Evolutionary conservation across 2,329 filamentous ascomycete genomes (phyloP).

Genomic region (Bertia moriformis): DNA sequence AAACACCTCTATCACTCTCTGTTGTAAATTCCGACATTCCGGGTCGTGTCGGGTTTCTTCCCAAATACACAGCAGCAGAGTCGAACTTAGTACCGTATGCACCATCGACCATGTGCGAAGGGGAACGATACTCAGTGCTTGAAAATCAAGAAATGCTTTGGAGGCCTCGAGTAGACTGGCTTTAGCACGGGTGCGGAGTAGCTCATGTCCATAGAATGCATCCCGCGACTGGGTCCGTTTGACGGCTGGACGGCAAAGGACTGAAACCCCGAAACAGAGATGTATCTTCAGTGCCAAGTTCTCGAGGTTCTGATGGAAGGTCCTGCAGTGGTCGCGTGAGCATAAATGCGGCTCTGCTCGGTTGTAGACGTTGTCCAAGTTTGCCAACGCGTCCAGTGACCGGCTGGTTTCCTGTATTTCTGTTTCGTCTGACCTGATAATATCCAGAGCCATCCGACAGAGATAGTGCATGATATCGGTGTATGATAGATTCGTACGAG

Average conservation of each 20-base stretch:
- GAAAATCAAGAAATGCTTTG: constrained; percentile 14
- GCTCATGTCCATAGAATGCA: constrained; percentile 2
- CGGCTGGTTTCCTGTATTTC: not conserved
- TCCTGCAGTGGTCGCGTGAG: not conserved
- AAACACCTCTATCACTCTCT: constrained; percentile 10
- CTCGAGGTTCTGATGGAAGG: not conserved
- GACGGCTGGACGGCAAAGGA: not conserved
- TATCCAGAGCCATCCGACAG: constrained; percentile 10
- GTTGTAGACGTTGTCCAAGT: not conserved
- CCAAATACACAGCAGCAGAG: constrained; percentile 16
- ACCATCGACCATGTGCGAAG: constrained; percentile 17
- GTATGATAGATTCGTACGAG: constrained; percentile 8
- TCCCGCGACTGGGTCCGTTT: too few species aligned
- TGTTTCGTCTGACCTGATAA: constrained; percentile 1
- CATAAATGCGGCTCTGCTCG: not conserved
- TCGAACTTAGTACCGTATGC: constrained; percentile 16
- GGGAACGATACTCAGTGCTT: constrained; percentile 13
- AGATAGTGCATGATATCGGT: constrained; percentile 12
- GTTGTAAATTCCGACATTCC: constrained; percentile 13
- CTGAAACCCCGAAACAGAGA: not conserved
- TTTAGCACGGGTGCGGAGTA: constrained; percentile 10
- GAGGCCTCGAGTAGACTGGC: constrained; percentile 12
- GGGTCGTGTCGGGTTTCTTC: constrained; percentile 13
- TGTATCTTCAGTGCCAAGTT: not conserved
- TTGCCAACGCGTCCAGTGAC: not conserved